A percentile compares a stretch with the other conserved stretches of the same genome.
Conservation (phyloP, 2,329 filamentous ascomycete species). For the Ustilaginoidea virens region DNA sequence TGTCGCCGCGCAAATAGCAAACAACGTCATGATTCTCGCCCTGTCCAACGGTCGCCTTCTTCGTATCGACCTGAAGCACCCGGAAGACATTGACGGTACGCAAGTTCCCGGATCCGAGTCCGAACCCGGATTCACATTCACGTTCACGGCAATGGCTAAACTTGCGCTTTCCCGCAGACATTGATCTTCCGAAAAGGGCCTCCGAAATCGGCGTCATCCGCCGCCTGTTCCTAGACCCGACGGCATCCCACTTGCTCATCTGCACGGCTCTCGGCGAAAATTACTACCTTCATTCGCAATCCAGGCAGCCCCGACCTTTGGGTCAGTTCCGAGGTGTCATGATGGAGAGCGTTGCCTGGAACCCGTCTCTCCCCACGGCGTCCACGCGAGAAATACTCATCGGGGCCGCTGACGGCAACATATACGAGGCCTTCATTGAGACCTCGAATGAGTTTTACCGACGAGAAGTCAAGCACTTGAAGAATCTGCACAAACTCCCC, state of each 20-base stretch:
- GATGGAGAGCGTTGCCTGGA: conserved; percentile 89
- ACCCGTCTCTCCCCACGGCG: conserved; percentile 78
- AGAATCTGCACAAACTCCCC: conserved; percentile 64
- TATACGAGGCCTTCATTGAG: conserved; percentile 93
- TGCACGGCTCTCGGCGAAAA: conserved; percentile 88
- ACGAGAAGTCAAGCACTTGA: conserved; percentile 85
- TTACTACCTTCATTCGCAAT: conserved; percentile 94
- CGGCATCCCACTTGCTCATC: conserved; percentile 84
- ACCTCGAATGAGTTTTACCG: conserved; percentile 89
- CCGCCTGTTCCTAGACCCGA: conserved; percentile 94
- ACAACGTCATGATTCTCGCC: conserved; percentile 88
- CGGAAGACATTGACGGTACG: conserved; percentile 84
- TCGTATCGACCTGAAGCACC: conserved; percentile 83
- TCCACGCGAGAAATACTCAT: conserved; percentile 90
- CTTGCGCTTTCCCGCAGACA: conserved; percentile 44
- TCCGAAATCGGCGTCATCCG: conserved; percentile 85
- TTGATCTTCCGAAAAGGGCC: conserved; percentile 87
- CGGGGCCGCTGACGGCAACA: conserved; percentile 81
- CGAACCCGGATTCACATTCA: neutral
- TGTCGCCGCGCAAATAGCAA: conserved; percentile 89
- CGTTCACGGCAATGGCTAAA: neutral
- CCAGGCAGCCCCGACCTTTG: conserved; percentile 70
- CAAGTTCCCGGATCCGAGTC: neutral
- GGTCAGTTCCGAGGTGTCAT: conserved; percentile 70
- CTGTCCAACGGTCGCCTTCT: conserved; percentile 85